phyloP scores from a whole-genome alignment of 2,329 filamentous ascomycete genomes.

The Plectosphaerella sp. region DNA sequence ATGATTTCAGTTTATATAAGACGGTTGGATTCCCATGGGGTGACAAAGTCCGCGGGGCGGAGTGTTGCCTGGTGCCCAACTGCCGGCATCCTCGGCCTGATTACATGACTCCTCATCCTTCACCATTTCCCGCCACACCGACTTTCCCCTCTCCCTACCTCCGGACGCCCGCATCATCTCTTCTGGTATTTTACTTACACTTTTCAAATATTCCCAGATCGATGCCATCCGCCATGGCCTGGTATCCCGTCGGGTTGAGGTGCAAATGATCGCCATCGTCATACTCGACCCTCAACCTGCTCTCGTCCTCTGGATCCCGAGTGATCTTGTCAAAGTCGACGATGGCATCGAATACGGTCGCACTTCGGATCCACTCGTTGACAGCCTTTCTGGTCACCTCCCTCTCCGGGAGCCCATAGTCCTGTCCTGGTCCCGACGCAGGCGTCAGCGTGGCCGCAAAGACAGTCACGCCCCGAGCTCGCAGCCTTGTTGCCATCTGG shows the following conservation, averaged over 20 bases:
- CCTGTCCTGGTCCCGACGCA: conserved; percentile 38
- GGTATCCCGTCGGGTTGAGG: conserved; percentile 50
- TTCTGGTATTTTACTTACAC: neutral
- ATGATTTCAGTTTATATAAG: too few species aligned
- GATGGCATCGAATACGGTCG: conserved; percentile 49
- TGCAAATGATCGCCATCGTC: conserved; percentile 60
- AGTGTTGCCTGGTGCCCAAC: too few species aligned
- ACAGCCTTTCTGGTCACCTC: conserved; percentile 50
- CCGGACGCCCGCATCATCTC: too few species aligned
- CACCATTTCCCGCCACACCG: too few species aligned
- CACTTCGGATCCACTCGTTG: conserved; percentile 55
- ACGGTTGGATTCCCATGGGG: too few species aligned
- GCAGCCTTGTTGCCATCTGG: conserved; percentile 51
- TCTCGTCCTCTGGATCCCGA: conserved; percentile 38
- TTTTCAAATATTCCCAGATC: conserved; percentile 44
- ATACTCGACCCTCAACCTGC: conserved; percentile 35
- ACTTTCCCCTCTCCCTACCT: too few species aligned
- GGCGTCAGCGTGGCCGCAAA: conserved; percentile 53
- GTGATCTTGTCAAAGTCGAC: conserved; percentile 57
- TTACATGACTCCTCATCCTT: too few species aligned
- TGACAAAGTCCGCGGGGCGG: too few species aligned
- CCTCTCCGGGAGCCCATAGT: conserved; percentile 45
- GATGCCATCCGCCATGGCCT: conserved; percentile 49
- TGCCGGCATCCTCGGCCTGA: too few species aligned
- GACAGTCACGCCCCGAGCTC: conserved; percentile 45